Conservation (phyloP, 1,284 basidiomycete species). For the Cryptococcus wingfieldii region DNA sequence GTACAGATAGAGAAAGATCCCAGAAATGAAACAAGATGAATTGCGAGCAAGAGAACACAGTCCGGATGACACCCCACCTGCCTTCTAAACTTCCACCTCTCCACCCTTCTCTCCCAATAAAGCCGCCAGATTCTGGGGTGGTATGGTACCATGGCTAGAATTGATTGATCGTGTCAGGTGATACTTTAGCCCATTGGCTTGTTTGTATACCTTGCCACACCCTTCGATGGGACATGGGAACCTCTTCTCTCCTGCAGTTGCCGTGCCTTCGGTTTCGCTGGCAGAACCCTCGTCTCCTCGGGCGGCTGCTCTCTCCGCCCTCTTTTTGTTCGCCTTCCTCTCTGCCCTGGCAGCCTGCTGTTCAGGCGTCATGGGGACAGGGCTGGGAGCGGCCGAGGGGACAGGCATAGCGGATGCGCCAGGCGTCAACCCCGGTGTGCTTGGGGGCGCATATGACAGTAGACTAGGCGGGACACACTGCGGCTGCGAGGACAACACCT, state of each 20-base stretch:
- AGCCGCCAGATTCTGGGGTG: slow-evolving; percentile 32
- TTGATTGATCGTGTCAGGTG: slow-evolving; percentile 47
- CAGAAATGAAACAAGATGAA: background rate
- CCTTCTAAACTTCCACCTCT: background rate
- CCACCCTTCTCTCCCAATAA: slow-evolving; percentile 21
- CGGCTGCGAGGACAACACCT: slow-evolving; percentile 15
- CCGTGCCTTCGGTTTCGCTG: slow-evolving; percentile 31
- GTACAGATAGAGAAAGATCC: background rate
- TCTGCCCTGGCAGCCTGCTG: slow-evolving; percentile 34
- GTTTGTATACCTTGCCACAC: slow-evolving; percentile 60
- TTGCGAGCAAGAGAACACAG: background rate
- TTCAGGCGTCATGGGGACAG: slow-evolving; percentile 24
- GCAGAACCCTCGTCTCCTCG: slow-evolving; percentile 29
- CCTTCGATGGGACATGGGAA: slow-evolving; percentile 58
- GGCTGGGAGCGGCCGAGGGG: background rate
- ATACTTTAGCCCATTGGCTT: slow-evolving; percentile 50
- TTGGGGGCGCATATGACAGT: slow-evolving; percentile 38
- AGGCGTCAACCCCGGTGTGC: slow-evolving; percentile 3
- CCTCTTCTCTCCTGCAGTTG: slow-evolving; percentile 51
- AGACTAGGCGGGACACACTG: slow-evolving; percentile 46
- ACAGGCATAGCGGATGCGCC: background rate
- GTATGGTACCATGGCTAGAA: slow-evolving; percentile 45
- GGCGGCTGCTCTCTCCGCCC: slow-evolving; percentile 37
- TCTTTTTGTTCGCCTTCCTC: slow-evolving; percentile 30
- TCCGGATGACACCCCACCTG: background rate